Percentiles rank a stretch among this genome's conserved stretches.
These are phyloP conservation scores for Fusarium sambucinum DNA, from an alignment of 2,329 filamentous ascomycete genomes.

Conservation along the genomic window DNA sequence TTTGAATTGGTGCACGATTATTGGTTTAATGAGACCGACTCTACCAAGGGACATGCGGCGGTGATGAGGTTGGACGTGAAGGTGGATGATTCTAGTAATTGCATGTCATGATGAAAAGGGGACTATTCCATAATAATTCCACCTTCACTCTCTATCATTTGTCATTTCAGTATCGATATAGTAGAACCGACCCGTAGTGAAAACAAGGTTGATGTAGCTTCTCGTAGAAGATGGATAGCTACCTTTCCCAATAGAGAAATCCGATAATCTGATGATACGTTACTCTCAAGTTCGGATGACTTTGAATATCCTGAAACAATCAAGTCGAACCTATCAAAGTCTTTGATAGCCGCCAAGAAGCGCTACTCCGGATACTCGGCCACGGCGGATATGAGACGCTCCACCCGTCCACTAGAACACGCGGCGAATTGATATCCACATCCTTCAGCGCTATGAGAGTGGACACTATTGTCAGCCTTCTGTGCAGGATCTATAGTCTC, in stretches of 20 bases:
- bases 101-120: neutral
- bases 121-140: neutral
- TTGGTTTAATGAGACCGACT: slow-evolving; percentile 27
- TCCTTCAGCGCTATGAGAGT: neutral
- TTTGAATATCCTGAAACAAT: neutral
- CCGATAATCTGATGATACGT: neutral
- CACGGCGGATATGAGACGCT: slow-evolving; percentile 14
- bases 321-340: neutral
- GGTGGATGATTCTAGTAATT: no score
- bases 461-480: neutral
- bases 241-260: neutral
- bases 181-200: neutral
- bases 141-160: neutral
- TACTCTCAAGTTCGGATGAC: neutral
- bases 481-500: neutral
- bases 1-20: slow-evolving; percentile 28
- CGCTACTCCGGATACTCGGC: slow-evolving; percentile 21
- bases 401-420: slow-evolving; percentile 9
- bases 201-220: neutral
- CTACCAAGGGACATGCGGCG: slow-evolving; percentile 10
- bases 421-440: neutral
- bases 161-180: neutral
- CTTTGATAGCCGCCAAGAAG: slow-evolving; percentile 3
- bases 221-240: neutral
- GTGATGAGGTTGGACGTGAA: slow-evolving; percentile 27